Conservation (phyloP, 2,329 filamentous ascomycete species). For the Pleurostoma richardsiae region DNA sequence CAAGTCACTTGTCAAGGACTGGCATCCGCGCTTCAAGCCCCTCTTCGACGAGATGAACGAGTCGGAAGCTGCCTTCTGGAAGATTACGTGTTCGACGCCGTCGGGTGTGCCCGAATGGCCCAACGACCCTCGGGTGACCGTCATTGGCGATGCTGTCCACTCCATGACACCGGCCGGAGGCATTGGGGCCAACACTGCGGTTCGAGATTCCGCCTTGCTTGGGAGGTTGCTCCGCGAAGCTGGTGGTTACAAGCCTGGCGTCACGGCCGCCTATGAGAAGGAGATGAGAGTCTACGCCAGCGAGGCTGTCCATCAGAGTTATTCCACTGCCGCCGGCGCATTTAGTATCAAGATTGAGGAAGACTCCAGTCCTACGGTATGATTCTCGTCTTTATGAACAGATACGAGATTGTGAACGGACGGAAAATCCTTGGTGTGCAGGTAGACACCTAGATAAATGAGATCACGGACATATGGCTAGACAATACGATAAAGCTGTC, state of each 20-base stretch:
- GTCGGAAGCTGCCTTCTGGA: slow-evolving; percentile 58
- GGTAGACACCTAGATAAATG: too few species aligned
- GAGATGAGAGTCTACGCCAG: slow-evolving; percentile 57
- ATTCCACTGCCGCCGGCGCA: slow-evolving; percentile 33
- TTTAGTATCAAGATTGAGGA: slow-evolving; percentile 46
- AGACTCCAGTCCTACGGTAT: slow-evolving; percentile 12
- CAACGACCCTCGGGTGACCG: slow-evolving; percentile 52
- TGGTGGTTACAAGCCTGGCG: slow-evolving; percentile 47
- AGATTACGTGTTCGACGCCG: slow-evolving; percentile 59
- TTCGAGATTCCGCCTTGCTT: slow-evolving; percentile 49
- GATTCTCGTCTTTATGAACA: background rate
- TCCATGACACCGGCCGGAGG: slow-evolving; percentile 54
- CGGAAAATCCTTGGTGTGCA: too few species aligned
- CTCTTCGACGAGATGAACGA: slow-evolving; percentile 55
- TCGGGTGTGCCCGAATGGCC: slow-evolving; percentile 55
- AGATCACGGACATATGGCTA: too few species aligned
- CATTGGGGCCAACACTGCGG: slow-evolving; percentile 52
- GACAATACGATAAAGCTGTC: too few species aligned
- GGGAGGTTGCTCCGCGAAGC: slow-evolving; percentile 45
- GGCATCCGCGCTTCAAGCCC: slow-evolving; percentile 50
- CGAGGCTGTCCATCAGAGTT: slow-evolving; percentile 50
- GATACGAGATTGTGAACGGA: too few species aligned
- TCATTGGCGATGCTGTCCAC: slow-evolving; percentile 54
- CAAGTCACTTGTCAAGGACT: slow-evolving; percentile 45
- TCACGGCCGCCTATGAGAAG: slow-evolving; percentile 53